phyloP scores from a whole-genome alignment of 176 grass and related monocot genomes.

The Carex cristatella region DNA sequence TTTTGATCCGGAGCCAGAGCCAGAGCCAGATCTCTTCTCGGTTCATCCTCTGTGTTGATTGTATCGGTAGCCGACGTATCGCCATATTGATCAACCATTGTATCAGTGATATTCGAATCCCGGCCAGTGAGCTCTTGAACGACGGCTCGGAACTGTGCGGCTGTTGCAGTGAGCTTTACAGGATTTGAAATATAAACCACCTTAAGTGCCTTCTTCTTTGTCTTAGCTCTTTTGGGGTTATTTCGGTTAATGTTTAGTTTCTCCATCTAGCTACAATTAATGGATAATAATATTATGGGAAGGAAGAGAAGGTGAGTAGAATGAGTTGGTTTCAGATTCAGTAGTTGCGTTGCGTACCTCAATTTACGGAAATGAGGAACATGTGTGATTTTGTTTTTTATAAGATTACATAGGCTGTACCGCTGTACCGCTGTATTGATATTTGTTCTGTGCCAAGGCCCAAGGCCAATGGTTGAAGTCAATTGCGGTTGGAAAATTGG shows the following conservation, averaged over 20 bases:
- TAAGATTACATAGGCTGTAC: not conserved
- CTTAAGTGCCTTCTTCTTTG: slow-evolving; percentile 50
- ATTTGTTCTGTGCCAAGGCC: not conserved
- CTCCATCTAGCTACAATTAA: not conserved
- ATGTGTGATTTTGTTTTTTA: slow-evolving; percentile 6
- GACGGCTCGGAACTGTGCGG: slow-evolving; percentile 50
- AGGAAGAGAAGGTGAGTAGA: not conserved
- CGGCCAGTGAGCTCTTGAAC: slow-evolving; percentile 84
- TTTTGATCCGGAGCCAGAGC: not conserved
- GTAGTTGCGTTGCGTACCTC: not conserved
- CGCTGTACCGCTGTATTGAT: not conserved
- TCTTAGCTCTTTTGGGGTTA: not conserved
- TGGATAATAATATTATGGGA: not conserved
- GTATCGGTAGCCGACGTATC: not conserved
- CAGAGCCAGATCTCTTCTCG: not conserved
- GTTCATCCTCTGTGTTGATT: not conserved
- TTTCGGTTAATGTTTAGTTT: slow-evolving; percentile 6
- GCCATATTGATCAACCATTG: not conserved
- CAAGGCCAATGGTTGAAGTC: slow-evolving; percentile 8
- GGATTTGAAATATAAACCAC: slow-evolving; percentile 83
- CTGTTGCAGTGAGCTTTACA: slow-evolving; percentile 51
- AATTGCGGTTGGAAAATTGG: slow-evolving; percentile 6
- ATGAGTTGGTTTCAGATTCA: not conserved
- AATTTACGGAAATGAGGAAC: not conserved
- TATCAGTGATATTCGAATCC: slow-evolving; percentile 16